Evolutionary conservation across 2,329 filamentous ascomycete genomes (phyloP).

Genomic region (Fusarium sp.): DNA sequence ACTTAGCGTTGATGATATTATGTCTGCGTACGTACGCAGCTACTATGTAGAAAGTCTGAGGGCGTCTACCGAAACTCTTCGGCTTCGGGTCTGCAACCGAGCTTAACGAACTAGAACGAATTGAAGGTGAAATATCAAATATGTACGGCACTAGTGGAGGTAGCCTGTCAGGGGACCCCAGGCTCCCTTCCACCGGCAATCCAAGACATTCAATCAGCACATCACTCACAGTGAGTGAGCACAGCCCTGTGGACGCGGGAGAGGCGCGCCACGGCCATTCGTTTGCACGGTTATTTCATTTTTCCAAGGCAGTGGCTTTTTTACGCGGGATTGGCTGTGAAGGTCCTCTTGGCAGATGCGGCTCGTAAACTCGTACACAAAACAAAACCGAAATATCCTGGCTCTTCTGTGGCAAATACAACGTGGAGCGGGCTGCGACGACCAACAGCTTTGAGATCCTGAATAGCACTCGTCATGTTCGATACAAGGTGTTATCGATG

Average conservation of each 20-base stretch:
- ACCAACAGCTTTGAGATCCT: slow-evolving; percentile 4
- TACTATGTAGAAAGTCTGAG: background rate
- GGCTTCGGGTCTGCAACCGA: slow-evolving; percentile 30
- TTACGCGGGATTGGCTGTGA: slow-evolving; percentile 35
- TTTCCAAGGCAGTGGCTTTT: slow-evolving; percentile 37
- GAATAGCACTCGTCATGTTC: slow-evolving; percentile 9
- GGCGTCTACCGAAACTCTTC: slow-evolving; percentile 40
- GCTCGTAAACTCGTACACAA: slow-evolving; percentile 36
- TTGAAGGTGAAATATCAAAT: background rate
- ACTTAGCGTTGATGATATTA: background rate
- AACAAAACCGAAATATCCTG: slow-evolving; percentile 4
- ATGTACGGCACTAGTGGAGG: background rate
- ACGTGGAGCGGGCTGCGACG: slow-evolving; percentile 26
- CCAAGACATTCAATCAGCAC: background rate
- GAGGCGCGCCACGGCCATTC: slow-evolving; percentile 33
- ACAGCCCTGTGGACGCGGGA: slow-evolving; percentile 24
- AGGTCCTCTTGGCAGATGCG: slow-evolving; percentile 36
- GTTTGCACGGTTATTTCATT: background rate
- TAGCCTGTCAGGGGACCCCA: background rate
- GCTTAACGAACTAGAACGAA: slow-evolving; percentile 15
- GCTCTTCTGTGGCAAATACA: slow-evolving; percentile 43
- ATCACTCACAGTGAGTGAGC: background rate
- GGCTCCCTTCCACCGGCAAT: background rate
- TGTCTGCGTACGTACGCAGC: background rate
- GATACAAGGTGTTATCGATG: background rate